Evolutionary conservation across 1,284 basidiomycete species (phyloP).

Genomic region (Stygiomarasmius scandens): DNA sequence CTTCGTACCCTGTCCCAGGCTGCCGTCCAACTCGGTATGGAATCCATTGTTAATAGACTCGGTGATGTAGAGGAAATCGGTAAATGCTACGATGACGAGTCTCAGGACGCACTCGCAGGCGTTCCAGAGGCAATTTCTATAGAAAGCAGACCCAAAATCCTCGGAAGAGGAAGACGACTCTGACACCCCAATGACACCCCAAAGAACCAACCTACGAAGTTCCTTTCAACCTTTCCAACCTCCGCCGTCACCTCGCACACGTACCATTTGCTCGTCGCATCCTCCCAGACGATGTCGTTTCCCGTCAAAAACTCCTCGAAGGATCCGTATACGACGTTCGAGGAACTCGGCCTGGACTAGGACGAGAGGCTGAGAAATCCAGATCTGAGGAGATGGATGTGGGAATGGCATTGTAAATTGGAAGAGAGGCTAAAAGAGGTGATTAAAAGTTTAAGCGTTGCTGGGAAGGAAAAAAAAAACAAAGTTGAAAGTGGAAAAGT

Average conservation of each 20-base stretch:
- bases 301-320: constrained; percentile 84
- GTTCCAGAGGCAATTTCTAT: constrained; percentile 63
- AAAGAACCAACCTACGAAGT: constrained; percentile 41
- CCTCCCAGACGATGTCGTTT: constrained; percentile 65
- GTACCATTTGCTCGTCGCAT: constrained; percentile 65
- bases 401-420: constrained; percentile 81
- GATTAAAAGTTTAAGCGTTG: constrained; percentile 38
- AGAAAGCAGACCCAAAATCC: no score
- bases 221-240: constrained; percentile 74
- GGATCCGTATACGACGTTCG: constrained; percentile 84
- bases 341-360: constrained; percentile 57
- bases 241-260: constrained; percentile 67
- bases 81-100: constrained; percentile 21
- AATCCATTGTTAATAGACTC: constrained; percentile 56
- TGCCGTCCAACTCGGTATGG: constrained; percentile 58
- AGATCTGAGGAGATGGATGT: constrained; percentile 83
- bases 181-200: constrained; percentile 1
- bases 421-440: constrained; percentile 56
- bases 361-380: constrained; percentile 47
- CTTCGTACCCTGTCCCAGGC: constrained; percentile 58
- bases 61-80: constrained; percentile 55
- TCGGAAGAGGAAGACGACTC: constrained; percentile 14
- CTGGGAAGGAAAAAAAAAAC: no score
- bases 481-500: no score
- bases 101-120: constrained; percentile 46